Percentiles rank a stretch among this genome's conserved stretches.
phyloP scores from a whole-genome alignment of 2,329 filamentous ascomycete genomes.

The Microdochium nivale region DNA sequence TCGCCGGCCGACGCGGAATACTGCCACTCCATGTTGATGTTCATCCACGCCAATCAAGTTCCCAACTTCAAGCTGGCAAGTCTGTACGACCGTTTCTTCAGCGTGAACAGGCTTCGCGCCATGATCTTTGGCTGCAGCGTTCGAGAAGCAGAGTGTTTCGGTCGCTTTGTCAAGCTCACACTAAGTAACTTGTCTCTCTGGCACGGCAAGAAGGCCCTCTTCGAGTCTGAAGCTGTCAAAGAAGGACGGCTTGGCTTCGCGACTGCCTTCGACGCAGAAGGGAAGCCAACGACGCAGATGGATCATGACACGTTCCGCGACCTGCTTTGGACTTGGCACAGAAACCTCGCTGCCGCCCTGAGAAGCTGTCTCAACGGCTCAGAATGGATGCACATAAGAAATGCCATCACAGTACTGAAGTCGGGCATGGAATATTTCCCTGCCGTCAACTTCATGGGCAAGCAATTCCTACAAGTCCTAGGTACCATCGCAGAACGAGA shows the following conservation, averaged over 20 bases:
- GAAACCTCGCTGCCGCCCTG: slow-evolving; percentile 68
- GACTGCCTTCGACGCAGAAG: slow-evolving; percentile 59
- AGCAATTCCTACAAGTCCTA: slow-evolving; percentile 53
- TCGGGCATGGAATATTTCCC: slow-evolving; percentile 76
- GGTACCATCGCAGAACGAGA: slow-evolving; percentile 59
- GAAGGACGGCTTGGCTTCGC: slow-evolving; percentile 65
- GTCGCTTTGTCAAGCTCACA: slow-evolving; percentile 77
- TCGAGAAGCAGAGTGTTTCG: slow-evolving; percentile 87
- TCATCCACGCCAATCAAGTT: slow-evolving; percentile 75
- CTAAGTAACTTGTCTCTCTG: slow-evolving; percentile 73
- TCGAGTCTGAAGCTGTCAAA: slow-evolving; percentile 73
- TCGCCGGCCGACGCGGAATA: slow-evolving; percentile 86
- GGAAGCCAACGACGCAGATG: slow-evolving; percentile 62
- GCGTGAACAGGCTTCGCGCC: slow-evolving; percentile 67
- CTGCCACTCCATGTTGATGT: slow-evolving; percentile 77
- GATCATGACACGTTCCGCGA: slow-evolving; percentile 82
- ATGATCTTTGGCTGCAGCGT: slow-evolving; percentile 87
- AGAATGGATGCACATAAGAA: slow-evolving; percentile 97
- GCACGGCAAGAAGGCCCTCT: slow-evolving; percentile 69
- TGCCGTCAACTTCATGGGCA: slow-evolving; percentile 80
- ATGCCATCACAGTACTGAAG: slow-evolving; percentile 85
- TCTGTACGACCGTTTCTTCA: slow-evolving; percentile 77
- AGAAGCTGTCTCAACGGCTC: slow-evolving; percentile 72
- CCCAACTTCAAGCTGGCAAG: slow-evolving; percentile 82
- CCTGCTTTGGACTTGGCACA: slow-evolving; percentile 84